Percentiles rank a stretch among this genome's conserved stretches.
Evolutionary conservation across 352 stramenopile species (phyloP).

Genomic region (Phytopythium chamaehyphon): DNA sequence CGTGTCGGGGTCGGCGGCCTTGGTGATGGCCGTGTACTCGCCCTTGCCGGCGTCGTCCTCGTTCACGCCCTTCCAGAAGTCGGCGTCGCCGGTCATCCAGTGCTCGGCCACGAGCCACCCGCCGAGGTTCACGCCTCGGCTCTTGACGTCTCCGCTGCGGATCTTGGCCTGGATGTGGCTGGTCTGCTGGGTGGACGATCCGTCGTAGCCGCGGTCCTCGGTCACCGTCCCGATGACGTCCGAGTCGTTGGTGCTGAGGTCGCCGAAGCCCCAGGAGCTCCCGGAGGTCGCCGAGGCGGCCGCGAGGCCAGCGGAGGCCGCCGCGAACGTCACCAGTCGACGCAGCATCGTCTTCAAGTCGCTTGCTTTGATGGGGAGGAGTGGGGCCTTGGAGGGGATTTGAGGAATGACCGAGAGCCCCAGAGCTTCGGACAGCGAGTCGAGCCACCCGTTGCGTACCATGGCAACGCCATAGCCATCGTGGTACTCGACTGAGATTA

Average conservation of each 20-base stretch:
- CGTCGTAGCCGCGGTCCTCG: constrained; percentile 5
- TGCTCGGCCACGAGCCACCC: constrained; percentile 77
- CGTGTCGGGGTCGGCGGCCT: constrained; percentile 23
- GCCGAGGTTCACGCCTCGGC: constrained; percentile 75
- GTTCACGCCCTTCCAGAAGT: constrained; percentile 56
- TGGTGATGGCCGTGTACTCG: constrained; percentile 69
- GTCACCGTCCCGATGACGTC: constrained; percentile 2
- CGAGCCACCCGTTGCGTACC: too few species aligned
- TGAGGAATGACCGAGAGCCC: too few species aligned
- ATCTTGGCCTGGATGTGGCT: constrained; percentile 28
- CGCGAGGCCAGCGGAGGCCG: background rate
- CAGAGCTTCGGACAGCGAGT: too few species aligned
- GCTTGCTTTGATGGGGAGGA: too few species aligned
- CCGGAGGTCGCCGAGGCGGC: background rate
- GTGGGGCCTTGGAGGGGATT: too few species aligned
- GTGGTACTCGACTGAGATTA: too few species aligned
- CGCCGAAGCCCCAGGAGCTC: constrained; percentile 1
- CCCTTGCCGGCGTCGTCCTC: constrained; percentile 28
- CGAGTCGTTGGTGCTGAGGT: constrained; percentile 3
- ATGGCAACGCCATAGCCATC: too few species aligned
- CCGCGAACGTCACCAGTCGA: background rate
- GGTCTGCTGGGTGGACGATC: background rate
- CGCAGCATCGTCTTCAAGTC: constrained; percentile 3
- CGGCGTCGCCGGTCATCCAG: constrained; percentile 63
- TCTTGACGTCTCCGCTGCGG: constrained; percentile 29